Conservation (phyloP, 2,329 filamentous ascomycete genomes). For the Alternaria conjuncta region DNA sequence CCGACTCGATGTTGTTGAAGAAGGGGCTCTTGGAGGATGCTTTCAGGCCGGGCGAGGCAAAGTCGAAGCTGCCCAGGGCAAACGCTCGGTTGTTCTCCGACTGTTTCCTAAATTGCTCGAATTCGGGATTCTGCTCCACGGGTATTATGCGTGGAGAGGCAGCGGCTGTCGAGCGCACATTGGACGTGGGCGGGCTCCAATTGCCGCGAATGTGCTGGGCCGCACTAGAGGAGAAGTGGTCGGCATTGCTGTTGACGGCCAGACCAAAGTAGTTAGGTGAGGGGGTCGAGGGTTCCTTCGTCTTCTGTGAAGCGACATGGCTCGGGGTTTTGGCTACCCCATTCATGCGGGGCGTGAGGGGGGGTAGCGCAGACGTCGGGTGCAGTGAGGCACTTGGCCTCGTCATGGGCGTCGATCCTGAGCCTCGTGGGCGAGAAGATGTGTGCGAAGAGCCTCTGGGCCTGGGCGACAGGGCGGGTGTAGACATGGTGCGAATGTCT, state of each 20-base stretch:
- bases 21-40: conserved; percentile 34
- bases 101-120: conserved; percentile 77
- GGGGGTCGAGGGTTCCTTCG: conserved; percentile 45
- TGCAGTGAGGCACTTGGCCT: conserved; percentile 36
- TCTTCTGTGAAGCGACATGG: conserved; percentile 28
- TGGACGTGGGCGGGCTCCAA: conserved; percentile 76
- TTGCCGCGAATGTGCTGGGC: conserved; percentile 70
- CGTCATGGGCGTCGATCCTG: conserved; percentile 39
- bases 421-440: conserved; percentile 30
- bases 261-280: conserved; percentile 92
- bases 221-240: conserved; percentile 66
- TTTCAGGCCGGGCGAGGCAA: conserved; percentile 44
- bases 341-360: conserved; percentile 43
- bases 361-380: conserved; percentile 27
- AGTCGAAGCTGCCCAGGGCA: conserved; percentile 51
- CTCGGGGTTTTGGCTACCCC: conserved; percentile 43
- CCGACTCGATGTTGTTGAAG: conserved; percentile 29
- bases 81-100: conserved; percentile 64
- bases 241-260: conserved; percentile 62
- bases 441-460: conserved; percentile 38
- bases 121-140: conserved; percentile 79
- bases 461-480: conserved; percentile 42
- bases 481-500: conserved; percentile 38
- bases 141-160: conserved; percentile 73
- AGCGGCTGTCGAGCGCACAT: conserved; percentile 72